Evolutionary conservation across 75 land plant species (phyloP).

Genomic region (Pinus taeda): DNA sequence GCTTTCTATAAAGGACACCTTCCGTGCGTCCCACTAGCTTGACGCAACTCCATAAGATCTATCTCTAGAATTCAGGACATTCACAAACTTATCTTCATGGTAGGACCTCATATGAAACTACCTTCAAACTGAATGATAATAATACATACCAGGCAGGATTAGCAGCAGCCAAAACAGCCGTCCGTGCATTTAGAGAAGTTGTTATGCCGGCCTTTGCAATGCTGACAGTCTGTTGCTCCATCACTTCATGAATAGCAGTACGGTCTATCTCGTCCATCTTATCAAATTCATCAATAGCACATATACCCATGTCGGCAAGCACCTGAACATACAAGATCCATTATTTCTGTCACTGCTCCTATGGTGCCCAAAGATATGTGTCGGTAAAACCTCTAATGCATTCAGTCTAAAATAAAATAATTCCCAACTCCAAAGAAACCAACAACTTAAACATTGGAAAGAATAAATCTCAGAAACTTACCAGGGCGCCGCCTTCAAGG

Average conservation of each 20-base stretch:
- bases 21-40: neutral
- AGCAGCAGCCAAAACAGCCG: constrained; percentile 97
- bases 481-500: constrained; percentile 98
- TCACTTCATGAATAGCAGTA: constrained; percentile 97
- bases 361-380: neutral
- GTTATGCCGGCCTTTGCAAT: constrained; percentile 99
- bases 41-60: neutral
- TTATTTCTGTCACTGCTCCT: neutral
- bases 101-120: neutral
- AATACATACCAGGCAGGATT: constrained; percentile 92
- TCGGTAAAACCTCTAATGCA: neutral
- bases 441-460: constrained; percentile 2
- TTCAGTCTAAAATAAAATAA: neutral
- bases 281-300: constrained; percentile 99
- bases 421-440: neutral
- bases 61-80: neutral
- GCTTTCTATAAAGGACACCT: no score
- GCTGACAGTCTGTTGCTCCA: constrained; percentile 99
- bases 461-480: constrained; percentile 19
- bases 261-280: constrained; percentile 98
- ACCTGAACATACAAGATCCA: constrained; percentile 45
- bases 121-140: neutral
- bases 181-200: constrained; percentile 93
- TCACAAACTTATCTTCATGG: neutral
- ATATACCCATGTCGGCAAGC: constrained; percentile 98